Percentiles rank a stretch among this genome's conserved stretches.
Conservation (phyloP, 495 filamentous ascomycete genomes). For the Neurospora africana region DNA sequence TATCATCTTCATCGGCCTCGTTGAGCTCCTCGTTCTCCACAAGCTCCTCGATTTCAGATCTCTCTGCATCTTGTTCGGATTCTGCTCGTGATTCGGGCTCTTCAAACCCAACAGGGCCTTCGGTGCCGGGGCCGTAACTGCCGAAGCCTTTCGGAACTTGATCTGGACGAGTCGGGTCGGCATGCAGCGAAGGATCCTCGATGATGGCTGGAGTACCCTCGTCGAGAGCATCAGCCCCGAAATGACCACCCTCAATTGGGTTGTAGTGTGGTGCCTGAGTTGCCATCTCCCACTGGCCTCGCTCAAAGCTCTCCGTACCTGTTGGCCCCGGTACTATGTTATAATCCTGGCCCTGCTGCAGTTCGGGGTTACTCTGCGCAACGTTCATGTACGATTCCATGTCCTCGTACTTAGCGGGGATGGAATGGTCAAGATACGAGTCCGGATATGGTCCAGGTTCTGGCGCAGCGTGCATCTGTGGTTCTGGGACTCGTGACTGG, state of each 20-base stretch:
- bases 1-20: constrained; percentile 1
- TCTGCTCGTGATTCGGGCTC: not conserved
- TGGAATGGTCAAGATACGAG: constrained; percentile 12
- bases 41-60: not conserved
- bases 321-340: constrained; percentile 1
- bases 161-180: not conserved
- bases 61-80: not conserved
- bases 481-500: not conserved
- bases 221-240: constrained; percentile 12
- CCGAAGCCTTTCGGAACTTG: constrained; percentile 16
- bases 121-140: constrained; percentile 10
- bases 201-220: constrained; percentile 4
- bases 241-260: constrained; percentile 17
- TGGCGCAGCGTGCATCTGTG: not conserved
- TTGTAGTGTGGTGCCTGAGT: constrained; percentile 16
- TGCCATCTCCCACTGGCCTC: constrained; percentile 15
- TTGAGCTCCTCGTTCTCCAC: constrained; percentile 6
- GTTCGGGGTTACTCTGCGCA: constrained; percentile 4
- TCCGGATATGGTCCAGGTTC: constrained; percentile 13
- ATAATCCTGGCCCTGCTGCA: constrained; percentile 1
- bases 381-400: constrained; percentile 6
- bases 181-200: constrained; percentile 6
- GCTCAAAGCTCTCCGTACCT: constrained; percentile 8
- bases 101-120: not conserved
- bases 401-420: constrained; percentile 7